phyloP scores from a whole-genome alignment of 129 eudicot species.

The Apium graveolens region DNA sequence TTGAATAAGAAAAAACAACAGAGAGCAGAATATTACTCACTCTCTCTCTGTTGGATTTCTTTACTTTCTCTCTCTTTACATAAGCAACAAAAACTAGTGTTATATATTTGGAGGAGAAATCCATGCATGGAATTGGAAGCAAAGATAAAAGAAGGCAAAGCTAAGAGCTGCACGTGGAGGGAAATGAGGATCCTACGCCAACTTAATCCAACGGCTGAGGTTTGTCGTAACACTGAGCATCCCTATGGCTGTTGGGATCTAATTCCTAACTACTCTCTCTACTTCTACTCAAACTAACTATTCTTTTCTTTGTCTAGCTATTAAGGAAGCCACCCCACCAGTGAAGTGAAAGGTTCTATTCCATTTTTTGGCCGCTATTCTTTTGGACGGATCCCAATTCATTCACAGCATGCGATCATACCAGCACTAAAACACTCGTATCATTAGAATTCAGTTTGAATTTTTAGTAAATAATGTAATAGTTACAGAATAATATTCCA shows the following conservation, averaged over 20 bases:
- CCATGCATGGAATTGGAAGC: conserved; percentile 85
- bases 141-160: conserved; percentile 56
- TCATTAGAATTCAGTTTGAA: not conserved
- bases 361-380: conserved; percentile 12
- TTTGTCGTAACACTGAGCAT: no score
- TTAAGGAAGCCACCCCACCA: no score
- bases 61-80: no score
- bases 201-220: no score
- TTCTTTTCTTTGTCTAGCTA: no score
- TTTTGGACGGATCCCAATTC: conserved; percentile 15
- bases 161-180: no score
- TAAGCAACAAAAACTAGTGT: not conserved
- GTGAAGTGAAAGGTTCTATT: conserved; percentile 13
- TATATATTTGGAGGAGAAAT: conserved; percentile 60
- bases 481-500: not conserved
- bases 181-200: conserved; percentile 58
- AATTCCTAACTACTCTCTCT: no score
- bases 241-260: no score
- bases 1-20: no score
- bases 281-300: no score
- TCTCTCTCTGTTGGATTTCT: no score
- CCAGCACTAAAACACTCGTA: not conserved
- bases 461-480: not conserved
- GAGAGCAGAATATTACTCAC: no score
- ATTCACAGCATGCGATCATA: not conserved